Base-by-base conservation (phyloP, 1,284 basidiomycete species). In the Melampsora americana region DNA sequence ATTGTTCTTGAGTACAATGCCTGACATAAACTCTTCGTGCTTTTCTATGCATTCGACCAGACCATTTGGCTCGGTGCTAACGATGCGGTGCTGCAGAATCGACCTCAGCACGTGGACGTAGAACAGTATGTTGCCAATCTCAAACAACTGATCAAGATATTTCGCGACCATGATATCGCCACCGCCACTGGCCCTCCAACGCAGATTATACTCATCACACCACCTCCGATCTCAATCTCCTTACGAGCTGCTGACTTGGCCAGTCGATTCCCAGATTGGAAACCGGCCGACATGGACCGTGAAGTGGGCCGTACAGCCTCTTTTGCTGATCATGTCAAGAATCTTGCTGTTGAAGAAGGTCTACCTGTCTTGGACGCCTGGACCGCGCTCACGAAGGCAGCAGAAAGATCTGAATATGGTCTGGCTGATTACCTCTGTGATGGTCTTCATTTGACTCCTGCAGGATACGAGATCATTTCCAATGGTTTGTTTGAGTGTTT, bases 1-100 rank as follows among this genome's bases (percentile, higher is more conserved):
- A 18, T 0, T 11, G 16, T 26, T 48, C 23, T 26, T 53, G 26
- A 26, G 12, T 66, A 5, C n/a, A 39, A 23, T n/a, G 20, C 46
- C 9, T 48, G 61, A 64, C 20, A 5, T 35, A n/a, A 35, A 53
- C 46, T 11, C 1, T 42, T 42, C 35, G 44, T 26, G 20, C 46
- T 71, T 28, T 44, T 48, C 11, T 28, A n/a, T n/a, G 35, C 11
- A 30, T 30, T 56, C 35, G 6, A 14, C 46, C n/a, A 76, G 73
- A 69, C 73, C 32, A 69, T 76, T 60, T 76, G 73, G 73, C 61
- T 68, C n/a, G 73, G 73, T 16, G 66, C 73, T 39, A 76, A 76
- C 46, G 73, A 76, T 28, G 56, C 73, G 3, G 73, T 76, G 23
- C 44, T 76, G 6, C 66, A 59, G 3, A 65, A 65, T 5, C 66